Evolutionary conservation across 78 protist genomes (phyloP), one percentile per base, ranked within the genome.

Genomic region (Dictyostelium firmibasis): DNA sequence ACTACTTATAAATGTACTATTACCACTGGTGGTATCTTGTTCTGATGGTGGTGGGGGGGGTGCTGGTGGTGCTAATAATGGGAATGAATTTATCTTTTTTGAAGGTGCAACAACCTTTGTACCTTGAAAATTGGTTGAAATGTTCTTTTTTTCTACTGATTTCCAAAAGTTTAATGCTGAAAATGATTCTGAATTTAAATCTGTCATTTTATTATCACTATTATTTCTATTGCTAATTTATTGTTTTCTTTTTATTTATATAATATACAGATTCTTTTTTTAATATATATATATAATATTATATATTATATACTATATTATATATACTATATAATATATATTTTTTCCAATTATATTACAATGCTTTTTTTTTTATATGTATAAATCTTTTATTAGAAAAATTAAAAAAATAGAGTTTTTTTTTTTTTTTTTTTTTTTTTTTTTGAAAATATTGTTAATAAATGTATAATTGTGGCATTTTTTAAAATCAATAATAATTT

Each of bases 161-260:
- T 89, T 89, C 94, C 94, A 89, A 89, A 89, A 89, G 31, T 78
- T 72, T 38, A 89, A 50, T 25, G 94, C 94, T 43, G 94, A 89
- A 62, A 89, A 89, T 27, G 31, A 43, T 75, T 89, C 94, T 69
- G 94, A 29, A 82, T 82, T 57, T 50, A 57, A 25, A 50, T 57
- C 75, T 82, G 86, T 60, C 86, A 57, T 82, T 82, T 74, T 74
- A 74, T 16, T 74, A 20, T 70, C 35, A 31, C 2, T 70, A 70
- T 7, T 11, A 31, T 74, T 31, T 25, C 5, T 72, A 72, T 72
- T 35, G 13, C n/a, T 72, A 72, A 11, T 74, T 18, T 74, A 25
- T 27, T 67, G 13, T 23, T 67, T 67, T 27, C 10, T 57, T 20
- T 57, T 20, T 57, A 50, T 50, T 50, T 50, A 20, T 57, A 53